Percentiles rank a stretch among this genome's conserved stretches.
Conservation (phyloP, 148 eudicot species). For the Beta vulgaris region DNA sequence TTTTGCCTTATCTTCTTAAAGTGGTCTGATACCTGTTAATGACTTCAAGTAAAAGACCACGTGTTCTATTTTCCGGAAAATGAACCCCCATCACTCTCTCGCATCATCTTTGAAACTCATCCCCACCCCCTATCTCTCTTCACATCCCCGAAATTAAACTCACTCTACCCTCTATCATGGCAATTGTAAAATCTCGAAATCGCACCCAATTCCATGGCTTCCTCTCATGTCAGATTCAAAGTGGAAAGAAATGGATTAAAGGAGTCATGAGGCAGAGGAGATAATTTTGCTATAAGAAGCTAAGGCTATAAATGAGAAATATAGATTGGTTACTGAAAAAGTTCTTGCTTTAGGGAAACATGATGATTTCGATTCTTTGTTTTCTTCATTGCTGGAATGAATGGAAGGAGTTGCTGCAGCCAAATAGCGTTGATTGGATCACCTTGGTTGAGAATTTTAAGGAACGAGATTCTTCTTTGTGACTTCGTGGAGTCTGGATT, state of each 20-base stretch:
- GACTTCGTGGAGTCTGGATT: background rate
- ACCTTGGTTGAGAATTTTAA: slow-evolving; percentile 57
- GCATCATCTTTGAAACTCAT: too few species aligned
- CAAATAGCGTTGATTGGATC: slow-evolving; percentile 80
- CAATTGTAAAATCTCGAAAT: too few species aligned
- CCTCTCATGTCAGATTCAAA: slow-evolving; percentile 67
- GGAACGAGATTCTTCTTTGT: slow-evolving; percentile 35
- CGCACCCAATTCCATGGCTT: too few species aligned
- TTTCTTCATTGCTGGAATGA: slow-evolving; percentile 53
- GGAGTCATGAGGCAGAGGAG: slow-evolving; percentile 57
- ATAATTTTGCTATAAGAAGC: slow-evolving; percentile 65
- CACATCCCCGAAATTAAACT: too few species aligned
- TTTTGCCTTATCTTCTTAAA: too few species aligned
- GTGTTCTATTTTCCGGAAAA: too few species aligned
- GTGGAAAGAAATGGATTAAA: slow-evolving; percentile 84
- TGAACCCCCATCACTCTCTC: too few species aligned
- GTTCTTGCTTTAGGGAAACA: slow-evolving; percentile 49
- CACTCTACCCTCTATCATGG: too few species aligned
- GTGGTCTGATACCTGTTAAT: too few species aligned
- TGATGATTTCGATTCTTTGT: slow-evolving; percentile 49
- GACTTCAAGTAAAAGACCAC: too few species aligned
- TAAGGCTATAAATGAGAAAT: slow-evolving; percentile 66
- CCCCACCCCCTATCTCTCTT: too few species aligned
- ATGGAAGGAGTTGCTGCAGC: slow-evolving; percentile 71
- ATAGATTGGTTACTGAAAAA: slow-evolving; percentile 65